phyloP scores from a whole-genome alignment of 1,139 yeast genomes.

The Hansenula anomala region DNA sequence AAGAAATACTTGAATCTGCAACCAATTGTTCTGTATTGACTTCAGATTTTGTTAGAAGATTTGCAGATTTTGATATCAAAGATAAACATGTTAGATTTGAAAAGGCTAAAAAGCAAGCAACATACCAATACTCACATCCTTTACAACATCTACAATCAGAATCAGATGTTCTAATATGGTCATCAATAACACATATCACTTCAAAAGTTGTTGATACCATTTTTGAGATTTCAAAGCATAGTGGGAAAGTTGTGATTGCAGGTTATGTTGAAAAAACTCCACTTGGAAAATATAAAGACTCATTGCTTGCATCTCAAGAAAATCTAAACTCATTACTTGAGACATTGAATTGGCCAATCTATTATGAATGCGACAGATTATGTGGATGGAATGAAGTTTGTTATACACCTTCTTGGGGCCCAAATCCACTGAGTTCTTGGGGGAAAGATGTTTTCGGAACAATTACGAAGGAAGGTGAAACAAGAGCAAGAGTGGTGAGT shows the following conservation, averaged over 20 bases:
- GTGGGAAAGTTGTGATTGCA: background rate
- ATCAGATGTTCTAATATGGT: slow-evolving; percentile 41
- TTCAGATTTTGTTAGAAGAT: slow-evolving; percentile 37
- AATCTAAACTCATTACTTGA: slow-evolving; percentile 20
- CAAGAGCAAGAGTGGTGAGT: slow-evolving; percentile 7
- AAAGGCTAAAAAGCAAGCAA: slow-evolving; percentile 27
- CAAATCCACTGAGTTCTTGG: slow-evolving; percentile 38
- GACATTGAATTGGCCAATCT: slow-evolving; percentile 37
- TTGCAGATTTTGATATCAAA: slow-evolving; percentile 11
- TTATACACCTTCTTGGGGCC: slow-evolving; percentile 57
- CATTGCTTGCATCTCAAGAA: slow-evolving; percentile 11
- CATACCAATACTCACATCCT: slow-evolving; percentile 42
- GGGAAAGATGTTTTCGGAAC: slow-evolving; percentile 8
- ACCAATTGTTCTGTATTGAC: slow-evolving; percentile 33
- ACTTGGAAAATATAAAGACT: slow-evolving; percentile 3
- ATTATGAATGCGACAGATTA: slow-evolving; percentile 33
- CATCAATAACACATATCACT: slow-evolving; percentile 37
- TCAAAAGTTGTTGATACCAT: slow-evolving; percentile 28
- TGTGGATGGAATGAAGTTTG: slow-evolving; percentile 45
- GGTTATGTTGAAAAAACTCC: background rate
- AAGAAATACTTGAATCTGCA: slow-evolving; percentile 18
- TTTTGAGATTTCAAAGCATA: slow-evolving; percentile 20
- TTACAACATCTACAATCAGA: slow-evolving; percentile 29
- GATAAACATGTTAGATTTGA: slow-evolving; percentile 13
- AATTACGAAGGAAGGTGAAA: slow-evolving; percentile 6